phyloP scores from a whole-genome alignment of 2,329 filamentous ascomycete species.

The Colletotrichum sp. region DNA sequence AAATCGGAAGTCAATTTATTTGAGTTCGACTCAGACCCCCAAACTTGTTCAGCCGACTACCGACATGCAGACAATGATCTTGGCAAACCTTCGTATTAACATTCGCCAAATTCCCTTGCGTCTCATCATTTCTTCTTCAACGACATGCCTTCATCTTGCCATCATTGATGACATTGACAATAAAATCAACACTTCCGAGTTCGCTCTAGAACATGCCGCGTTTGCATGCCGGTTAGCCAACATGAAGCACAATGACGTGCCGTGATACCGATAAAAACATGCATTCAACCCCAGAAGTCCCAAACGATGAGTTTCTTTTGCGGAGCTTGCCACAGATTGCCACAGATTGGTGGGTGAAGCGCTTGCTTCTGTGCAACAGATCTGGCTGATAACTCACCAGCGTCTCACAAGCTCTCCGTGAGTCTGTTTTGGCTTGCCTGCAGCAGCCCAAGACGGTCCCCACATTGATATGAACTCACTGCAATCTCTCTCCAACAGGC shows the following conservation, averaged over 20 bases:
- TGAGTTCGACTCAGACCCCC: not conserved
- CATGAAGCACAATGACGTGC: not conserved
- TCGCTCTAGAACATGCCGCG: not conserved
- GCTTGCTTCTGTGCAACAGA: not conserved
- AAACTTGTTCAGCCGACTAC: not conserved
- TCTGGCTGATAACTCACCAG: not conserved
- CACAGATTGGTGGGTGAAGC: not conserved
- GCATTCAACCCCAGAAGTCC: not conserved
- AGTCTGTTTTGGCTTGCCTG: slow-evolving; percentile 2
- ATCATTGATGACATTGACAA: not conserved
- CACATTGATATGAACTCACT: not conserved
- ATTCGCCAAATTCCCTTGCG: not conserved
- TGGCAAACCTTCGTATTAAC: not conserved
- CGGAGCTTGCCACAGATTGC: not conserved
- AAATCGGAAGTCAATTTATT: not conserved
- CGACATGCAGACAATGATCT: not conserved
- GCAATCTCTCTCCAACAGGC: slow-evolving; percentile 2
- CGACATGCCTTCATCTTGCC: not conserved
- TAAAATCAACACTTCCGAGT: not conserved
- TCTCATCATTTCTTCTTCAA: not conserved
- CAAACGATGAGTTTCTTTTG: not conserved
- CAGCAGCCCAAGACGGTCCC: not conserved
- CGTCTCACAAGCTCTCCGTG: not conserved
- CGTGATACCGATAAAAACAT: not conserved
- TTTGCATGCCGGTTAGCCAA: not conserved